These are phyloP conservation scores for Phaeosphaeria sp. DNA, from an alignment of 2,329 filamentous ascomycete species.

Conservation along the genomic window DNA sequence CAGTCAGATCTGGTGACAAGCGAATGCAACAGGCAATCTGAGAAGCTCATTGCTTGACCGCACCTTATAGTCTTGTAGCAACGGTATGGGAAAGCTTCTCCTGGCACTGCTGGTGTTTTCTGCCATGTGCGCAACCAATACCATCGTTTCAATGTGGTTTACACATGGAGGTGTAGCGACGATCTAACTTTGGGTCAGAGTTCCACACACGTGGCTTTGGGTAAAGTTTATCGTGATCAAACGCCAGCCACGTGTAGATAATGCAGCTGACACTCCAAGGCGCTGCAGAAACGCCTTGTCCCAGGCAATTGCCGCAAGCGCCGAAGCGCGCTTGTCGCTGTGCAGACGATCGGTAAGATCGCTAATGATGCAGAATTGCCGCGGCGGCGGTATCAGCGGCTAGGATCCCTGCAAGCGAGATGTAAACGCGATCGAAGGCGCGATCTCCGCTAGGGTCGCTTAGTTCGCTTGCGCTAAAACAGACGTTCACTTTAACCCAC, in stretches of 20 bases:
- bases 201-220: slow-evolving; percentile 22
- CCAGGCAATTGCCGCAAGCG: slow-evolving; percentile 5
- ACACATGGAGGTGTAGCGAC: too few species aligned
- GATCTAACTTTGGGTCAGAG: slow-evolving; percentile 4
- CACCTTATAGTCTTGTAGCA: neutral
- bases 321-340: slow-evolving; percentile 13
- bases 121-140: too few species aligned
- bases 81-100: neutral
- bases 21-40: too few species aligned
- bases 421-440: slow-evolving; percentile 13
- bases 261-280: slow-evolving; percentile 1
- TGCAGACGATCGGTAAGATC: slow-evolving; percentile 11
- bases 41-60: too few species aligned
- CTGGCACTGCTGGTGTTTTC: too few species aligned
- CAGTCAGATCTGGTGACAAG: too few species aligned
- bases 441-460: slow-evolving; percentile 18
- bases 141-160: too few species aligned
- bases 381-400: slow-evolving; percentile 3
- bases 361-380: slow-evolving; percentile 11
- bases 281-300: neutral
- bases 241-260: slow-evolving; percentile 7
- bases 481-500: slow-evolving; percentile 21
- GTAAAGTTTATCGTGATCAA: neutral
- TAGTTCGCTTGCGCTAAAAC: slow-evolving; percentile 20
- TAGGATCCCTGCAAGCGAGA: slow-evolving; percentile 5